These are phyloP conservation scores for Calonectria pseudoturangicola DNA, from an alignment of 2,329 filamentous ascomycete species.

Conservation along the genomic window DNA sequence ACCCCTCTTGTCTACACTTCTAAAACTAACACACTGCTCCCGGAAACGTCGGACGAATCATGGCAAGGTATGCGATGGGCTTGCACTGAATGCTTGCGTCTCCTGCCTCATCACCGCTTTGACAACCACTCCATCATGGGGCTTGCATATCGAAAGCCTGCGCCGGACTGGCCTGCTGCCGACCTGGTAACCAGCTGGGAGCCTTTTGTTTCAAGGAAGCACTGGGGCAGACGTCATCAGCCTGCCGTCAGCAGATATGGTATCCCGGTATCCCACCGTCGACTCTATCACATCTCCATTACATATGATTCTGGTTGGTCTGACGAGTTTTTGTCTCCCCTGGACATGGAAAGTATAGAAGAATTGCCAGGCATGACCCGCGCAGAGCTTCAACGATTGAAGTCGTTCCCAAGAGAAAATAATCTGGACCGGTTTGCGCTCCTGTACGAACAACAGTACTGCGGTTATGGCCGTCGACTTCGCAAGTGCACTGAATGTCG, in stretches of 20 bases:
- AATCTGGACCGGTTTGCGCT: not conserved
- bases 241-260: not conserved
- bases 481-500: not conserved
- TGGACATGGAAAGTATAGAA: not conserved
- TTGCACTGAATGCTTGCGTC: conserved; percentile 8
- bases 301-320: not conserved
- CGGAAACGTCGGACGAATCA: not conserved
- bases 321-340: not conserved
- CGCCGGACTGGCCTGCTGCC: not conserved
- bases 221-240: not conserved
- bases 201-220: not conserved
- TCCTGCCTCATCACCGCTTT: conserved; percentile 11
- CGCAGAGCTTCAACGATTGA: not conserved
- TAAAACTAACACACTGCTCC: not conserved
- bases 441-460: not conserved
- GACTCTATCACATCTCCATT: not conserved
- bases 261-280: not conserved
- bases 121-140: conserved; percentile 15
- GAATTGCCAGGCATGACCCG: not conserved
- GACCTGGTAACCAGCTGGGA: not conserved
- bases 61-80: conserved; percentile 21
- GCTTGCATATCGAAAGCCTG: conserved; percentile 16
- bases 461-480: not conserved
- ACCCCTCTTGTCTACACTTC: not conserved
- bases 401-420: not conserved